Percentiles rank a stretch among this genome's conserved stretches.
phyloP scores from a whole-genome alignment of 2,329 filamentous ascomycete species.

The Hymenoscyphus salicellus region DNA sequence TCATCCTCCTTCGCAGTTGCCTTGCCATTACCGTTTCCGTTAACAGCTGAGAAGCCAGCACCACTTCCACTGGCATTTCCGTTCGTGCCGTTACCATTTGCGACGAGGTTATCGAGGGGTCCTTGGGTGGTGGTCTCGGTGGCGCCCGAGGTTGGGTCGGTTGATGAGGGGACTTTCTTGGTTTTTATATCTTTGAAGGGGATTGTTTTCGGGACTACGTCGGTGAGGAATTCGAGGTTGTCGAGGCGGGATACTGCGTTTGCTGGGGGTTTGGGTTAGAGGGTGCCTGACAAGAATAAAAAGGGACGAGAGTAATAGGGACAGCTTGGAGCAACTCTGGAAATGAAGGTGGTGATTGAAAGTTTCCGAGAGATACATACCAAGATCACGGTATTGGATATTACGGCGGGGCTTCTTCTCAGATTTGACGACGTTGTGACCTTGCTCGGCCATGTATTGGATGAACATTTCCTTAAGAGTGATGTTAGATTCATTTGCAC shows the following conservation, averaged over 20 bases:
- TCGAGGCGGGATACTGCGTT: constrained; percentile 83
- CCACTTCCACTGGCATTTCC: constrained; percentile 23
- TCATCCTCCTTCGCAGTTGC: constrained; percentile 9
- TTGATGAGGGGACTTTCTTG: constrained; percentile 45
- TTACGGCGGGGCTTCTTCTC: constrained; percentile 90
- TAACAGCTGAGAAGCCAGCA: not conserved
- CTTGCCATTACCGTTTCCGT: not conserved
- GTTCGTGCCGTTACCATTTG: not conserved
- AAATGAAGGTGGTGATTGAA: not conserved
- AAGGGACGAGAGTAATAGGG: not conserved
- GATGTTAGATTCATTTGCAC: constrained; percentile 12
- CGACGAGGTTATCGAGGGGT: constrained; percentile 3
- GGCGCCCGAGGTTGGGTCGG: not conserved
- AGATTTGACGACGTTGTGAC: constrained; percentile 82
- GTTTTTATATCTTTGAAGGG: constrained; percentile 78
- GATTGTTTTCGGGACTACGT: constrained; percentile 83
- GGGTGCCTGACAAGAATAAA: not conserved
- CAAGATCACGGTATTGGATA: constrained; percentile 92
- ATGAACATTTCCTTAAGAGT: constrained; percentile 80
- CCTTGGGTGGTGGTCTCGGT: not conserved
- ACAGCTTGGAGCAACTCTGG: not conserved
- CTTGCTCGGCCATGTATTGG: constrained; percentile 81
- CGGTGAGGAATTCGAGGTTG: constrained; percentile 90
- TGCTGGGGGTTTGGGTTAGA: constrained; percentile 47
- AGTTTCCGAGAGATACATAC: constrained; percentile 45